Evolutionary conservation across 805 yeast genomes (phyloP), one percentile per base, ranked within the genome.

Genomic region (Cyberlindnera meyerae): DNA sequence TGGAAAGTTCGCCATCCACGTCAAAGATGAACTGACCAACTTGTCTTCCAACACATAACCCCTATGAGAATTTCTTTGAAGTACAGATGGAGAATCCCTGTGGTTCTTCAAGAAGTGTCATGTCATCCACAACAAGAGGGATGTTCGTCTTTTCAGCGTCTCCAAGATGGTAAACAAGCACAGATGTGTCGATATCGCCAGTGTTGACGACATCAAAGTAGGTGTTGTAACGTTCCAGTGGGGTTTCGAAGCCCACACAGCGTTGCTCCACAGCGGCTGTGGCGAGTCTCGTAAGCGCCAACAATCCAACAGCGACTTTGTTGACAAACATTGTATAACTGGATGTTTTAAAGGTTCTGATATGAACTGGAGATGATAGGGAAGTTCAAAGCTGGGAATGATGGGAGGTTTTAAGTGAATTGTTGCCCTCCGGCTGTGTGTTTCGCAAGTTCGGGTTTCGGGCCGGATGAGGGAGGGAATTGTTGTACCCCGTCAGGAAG

Each of bases 71-170:
- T 13, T 27, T 27, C 33, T 44, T 35, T 27, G 34, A 39, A 1
- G 51, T 30, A 25, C 51, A 47, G 5, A 47, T 22, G 11, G 43
- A 24, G 21, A 47, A 44, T 6, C 49, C 49, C 8, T 27, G 15
- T 4, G 27, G 25, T 17, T 38, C 45, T 11, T 13, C 4, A 9
- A n/a, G 21, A 3, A 47, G 13, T 7, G 12, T 16, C 7, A 35
- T 31, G 5, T 44, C 40, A 4, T 26, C 27, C 11, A 42, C 33
- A 4, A 18, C 6, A 22, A 42, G 3, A 6, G 51, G 51, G 16
- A 47, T 44, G 34, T 39, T 47, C 4, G 49, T 42, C 8, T 32
- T 11, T 2, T 12, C 27, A 9, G 29, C 6, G 25, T 40, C 51
- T 12, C 25, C 11, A 12, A 40, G 18, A 22, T 42, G 42, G 33